Percentiles rank a stretch among this genome's conserved stretches.
phyloP scores from a whole-genome alignment of 2,329 filamentous ascomycete species.

The Scedosporium aurantiacum region DNA sequence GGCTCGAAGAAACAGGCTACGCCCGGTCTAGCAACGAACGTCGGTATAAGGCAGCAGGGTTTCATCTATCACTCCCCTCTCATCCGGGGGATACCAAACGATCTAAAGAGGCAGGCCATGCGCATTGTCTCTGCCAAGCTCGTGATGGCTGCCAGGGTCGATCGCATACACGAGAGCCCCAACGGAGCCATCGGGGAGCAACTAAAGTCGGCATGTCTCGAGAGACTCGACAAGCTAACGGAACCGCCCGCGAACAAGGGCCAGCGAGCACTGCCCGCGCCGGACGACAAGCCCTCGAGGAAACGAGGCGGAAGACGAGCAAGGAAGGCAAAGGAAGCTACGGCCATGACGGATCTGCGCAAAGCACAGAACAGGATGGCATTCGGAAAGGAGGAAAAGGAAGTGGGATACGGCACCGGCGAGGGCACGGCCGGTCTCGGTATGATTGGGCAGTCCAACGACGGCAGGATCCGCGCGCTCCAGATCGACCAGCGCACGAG shows the following conservation, averaged over 20 bases:
- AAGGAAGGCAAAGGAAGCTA: constrained; percentile 90
- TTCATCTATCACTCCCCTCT: constrained; percentile 89
- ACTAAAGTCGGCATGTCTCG: constrained; percentile 70
- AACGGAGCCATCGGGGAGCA: constrained; percentile 77
- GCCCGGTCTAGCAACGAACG: constrained; percentile 81
- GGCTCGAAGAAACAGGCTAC: constrained; percentile 74
- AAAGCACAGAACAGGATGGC: constrained; percentile 95
- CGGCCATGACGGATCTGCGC: constrained; percentile 90
- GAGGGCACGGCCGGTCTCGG: constrained; percentile 81
- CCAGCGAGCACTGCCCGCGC: constrained; percentile 73
- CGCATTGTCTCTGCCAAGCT: constrained; percentile 90
- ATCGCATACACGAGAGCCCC: constrained; percentile 69
- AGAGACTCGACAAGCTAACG: constrained; percentile 83
- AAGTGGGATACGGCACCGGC: constrained; percentile 80
- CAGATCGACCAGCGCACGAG: constrained; percentile 90
- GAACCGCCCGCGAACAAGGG: constrained; percentile 87
- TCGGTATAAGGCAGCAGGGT: constrained; percentile 81
- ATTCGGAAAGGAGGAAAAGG: constrained; percentile 90
- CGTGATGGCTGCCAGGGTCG: constrained; percentile 83
- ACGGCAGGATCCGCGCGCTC: constrained; percentile 75
- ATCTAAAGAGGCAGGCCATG: constrained; percentile 87
- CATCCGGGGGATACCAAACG: constrained; percentile 71
- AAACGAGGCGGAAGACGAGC: constrained; percentile 87
- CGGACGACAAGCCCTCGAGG: constrained; percentile 86
- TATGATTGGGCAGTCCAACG: constrained; percentile 85